A percentile compares a stretch with the other conserved stretches of the same genome.
Conservation (phyloP, 768 basidiomycete genomes). For the Russula brevipes region DNA sequence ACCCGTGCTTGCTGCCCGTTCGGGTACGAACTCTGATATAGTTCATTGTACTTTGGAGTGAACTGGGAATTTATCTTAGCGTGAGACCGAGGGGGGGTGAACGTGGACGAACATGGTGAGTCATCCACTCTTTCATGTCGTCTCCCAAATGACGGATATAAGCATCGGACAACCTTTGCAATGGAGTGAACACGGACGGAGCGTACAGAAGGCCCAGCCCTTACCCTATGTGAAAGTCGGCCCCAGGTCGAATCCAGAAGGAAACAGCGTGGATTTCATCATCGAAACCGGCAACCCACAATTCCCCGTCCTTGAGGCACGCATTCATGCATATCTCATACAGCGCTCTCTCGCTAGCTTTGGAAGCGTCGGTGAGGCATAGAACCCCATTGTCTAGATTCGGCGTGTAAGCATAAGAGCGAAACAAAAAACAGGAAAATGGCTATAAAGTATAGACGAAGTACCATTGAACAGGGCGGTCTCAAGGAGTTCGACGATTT, state of each 20-base stretch:
- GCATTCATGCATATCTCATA: slow-evolving; percentile 3
- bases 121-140: neutral
- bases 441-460: neutral
- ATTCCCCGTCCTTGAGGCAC: slow-evolving; percentile 6
- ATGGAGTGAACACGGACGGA: neutral
- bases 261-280: neutral
- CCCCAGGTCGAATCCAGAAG: slow-evolving; percentile 16
- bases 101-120: neutral
- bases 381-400: slow-evolving; percentile 9
- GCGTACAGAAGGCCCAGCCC: neutral
- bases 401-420: neutral
- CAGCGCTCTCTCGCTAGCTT: neutral
- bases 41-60: slow-evolving; percentile 4
- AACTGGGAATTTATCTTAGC: neutral
- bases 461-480: neutral
- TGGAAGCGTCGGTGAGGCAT: slow-evolving; percentile 9
- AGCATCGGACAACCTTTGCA: neutral
- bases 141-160: neutral
- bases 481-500: slow-evolving; percentile 2
- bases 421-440: neutral
- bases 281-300: slow-evolving; percentile 13
- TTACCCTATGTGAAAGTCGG: slow-evolving; percentile 7
- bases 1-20: neutral
- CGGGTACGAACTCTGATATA: neutral
- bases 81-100: neutral